Percentiles rank a stretch among this genome's conserved stretches.
phyloP scores from a whole-genome alignment of 202 grass and related monocot species.

The Schoenoplectus tabernaemontani region DNA sequence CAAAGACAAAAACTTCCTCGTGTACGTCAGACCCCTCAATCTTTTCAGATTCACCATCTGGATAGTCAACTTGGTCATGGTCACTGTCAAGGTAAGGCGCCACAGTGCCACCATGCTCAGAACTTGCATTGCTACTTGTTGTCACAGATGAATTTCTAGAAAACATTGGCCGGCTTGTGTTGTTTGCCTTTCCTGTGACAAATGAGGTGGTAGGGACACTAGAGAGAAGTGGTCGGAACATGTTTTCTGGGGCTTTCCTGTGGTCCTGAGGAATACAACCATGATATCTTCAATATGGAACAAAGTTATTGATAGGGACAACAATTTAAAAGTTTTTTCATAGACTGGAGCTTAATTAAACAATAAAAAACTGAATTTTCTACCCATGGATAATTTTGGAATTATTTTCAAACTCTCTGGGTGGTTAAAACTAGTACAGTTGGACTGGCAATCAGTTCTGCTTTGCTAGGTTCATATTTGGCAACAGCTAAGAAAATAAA shows the following conservation, averaged over 20 bases:
- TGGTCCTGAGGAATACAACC: conserved; percentile 62
- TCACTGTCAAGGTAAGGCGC: conserved; percentile 46
- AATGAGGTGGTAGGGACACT: conserved; percentile 67
- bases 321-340: not conserved
- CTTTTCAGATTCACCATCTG: conserved; percentile 42
- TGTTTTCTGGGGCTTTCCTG: conserved; percentile 67
- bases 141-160: conserved; percentile 57
- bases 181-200: conserved; percentile 44
- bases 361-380: too few relatives aligned
- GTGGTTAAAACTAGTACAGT: not conserved
- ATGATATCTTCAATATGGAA: conserved; percentile 22
- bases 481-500: not conserved
- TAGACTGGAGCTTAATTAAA: not conserved
- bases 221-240: conserved; percentile 87
- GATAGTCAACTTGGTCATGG: conserved; percentile 36
- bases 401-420: not conserved
- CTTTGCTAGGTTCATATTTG: not conserved
- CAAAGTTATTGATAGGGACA: not conserved
- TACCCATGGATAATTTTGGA: not conserved
- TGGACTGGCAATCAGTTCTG: not conserved
- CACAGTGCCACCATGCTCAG: conserved; percentile 41
- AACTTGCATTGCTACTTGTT: conserved; percentile 65
- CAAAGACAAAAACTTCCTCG: conserved; percentile 78
- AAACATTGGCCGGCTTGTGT: conserved; percentile 41
- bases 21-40: conserved; percentile 31